phyloP scores from a whole-genome alignment of 495 filamentous ascomycete genomes.

The Penicillium coffeae region DNA sequence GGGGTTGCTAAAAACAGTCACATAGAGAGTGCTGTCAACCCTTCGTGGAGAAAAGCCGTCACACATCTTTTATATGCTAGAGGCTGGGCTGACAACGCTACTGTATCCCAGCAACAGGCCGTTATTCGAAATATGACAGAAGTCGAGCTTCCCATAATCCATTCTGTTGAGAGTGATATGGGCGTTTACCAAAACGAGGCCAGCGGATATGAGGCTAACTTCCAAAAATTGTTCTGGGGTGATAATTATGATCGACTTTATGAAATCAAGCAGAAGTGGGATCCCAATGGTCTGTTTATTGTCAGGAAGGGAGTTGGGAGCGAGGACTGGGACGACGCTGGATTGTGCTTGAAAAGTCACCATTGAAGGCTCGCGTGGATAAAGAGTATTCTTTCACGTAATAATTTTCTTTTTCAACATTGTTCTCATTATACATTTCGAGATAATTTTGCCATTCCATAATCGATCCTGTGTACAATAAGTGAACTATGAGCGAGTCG shows the following conservation, averaged over 20 bases:
- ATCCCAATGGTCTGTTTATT: conserved; percentile 28
- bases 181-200: conserved; percentile 52
- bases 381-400: too few relatives aligned
- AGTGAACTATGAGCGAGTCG: too few relatives aligned
- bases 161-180: conserved; percentile 35
- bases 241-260: conserved; percentile 45
- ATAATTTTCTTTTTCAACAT: too few relatives aligned
- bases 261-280: conserved; percentile 38
- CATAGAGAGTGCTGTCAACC: conserved; percentile 34
- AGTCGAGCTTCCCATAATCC: conserved; percentile 36
- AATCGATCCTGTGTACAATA: too few relatives aligned
- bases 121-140: conserved; percentile 37
- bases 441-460: too few relatives aligned
- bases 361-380: too few relatives aligned
- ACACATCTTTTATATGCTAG: conserved; percentile 21
- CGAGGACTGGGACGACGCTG: conserved; percentile 32
- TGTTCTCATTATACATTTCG: too few relatives aligned
- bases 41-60: conserved; percentile 34
- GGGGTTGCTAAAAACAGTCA: conserved; percentile 23
- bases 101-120: conserved; percentile 20
- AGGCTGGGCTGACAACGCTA: conserved; percentile 15
- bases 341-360: conserved; percentile 24
- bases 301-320: conserved; percentile 27
- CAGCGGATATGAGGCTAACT: conserved; percentile 40
- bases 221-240: conserved; percentile 49